Conservation (phyloP, 345 rosid genomes). For the Citrus mangshanensis region DNA sequence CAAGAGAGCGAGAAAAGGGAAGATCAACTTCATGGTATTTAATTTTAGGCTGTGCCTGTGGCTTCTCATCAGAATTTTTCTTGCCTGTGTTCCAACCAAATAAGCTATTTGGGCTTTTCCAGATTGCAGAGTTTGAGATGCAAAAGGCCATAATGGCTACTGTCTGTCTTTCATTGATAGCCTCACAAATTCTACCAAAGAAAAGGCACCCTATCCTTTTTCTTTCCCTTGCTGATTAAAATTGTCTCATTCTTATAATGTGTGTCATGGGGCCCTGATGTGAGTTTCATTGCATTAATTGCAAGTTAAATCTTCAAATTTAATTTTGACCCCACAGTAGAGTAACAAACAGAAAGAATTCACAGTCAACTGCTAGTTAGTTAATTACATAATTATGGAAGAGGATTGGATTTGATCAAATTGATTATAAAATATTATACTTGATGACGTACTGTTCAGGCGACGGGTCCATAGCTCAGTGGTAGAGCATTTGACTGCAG, state of each 20-base stretch:
- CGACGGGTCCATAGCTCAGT: conserved; percentile 80
- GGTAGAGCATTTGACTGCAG: conserved; percentile 90
- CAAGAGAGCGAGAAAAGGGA: conserved; percentile 66
- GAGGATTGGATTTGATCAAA: too few species aligned
- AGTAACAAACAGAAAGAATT: too few species aligned
- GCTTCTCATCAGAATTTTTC: conserved; percentile 29
- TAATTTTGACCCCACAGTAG: too few species aligned
- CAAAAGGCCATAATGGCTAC: conserved; percentile 41
- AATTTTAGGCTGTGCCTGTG: conserved; percentile 33
- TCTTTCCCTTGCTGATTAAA: not conserved
- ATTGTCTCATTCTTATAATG: not conserved
- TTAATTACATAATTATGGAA: too few species aligned
- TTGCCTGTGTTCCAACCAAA: conserved; percentile 64
- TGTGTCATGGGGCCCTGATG: not conserved
- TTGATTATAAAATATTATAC: too few species aligned
- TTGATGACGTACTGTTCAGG: too few species aligned
- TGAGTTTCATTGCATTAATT: too few species aligned
- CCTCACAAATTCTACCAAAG: conserved; percentile 13
- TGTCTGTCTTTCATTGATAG: conserved; percentile 1
- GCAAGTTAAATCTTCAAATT: too few species aligned
- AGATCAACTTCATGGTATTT: conserved; percentile 45
- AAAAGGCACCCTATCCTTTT: conserved; percentile 21
- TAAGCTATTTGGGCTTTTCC: conserved; percentile 33
- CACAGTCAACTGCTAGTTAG: too few species aligned
- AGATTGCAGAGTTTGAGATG: conserved; percentile 31